A percentile compares a stretch with the other conserved stretches of the same genome.
Conservation (phyloP, 2,329 filamentous ascomycete species). For the Zalaria sp. region DNA sequence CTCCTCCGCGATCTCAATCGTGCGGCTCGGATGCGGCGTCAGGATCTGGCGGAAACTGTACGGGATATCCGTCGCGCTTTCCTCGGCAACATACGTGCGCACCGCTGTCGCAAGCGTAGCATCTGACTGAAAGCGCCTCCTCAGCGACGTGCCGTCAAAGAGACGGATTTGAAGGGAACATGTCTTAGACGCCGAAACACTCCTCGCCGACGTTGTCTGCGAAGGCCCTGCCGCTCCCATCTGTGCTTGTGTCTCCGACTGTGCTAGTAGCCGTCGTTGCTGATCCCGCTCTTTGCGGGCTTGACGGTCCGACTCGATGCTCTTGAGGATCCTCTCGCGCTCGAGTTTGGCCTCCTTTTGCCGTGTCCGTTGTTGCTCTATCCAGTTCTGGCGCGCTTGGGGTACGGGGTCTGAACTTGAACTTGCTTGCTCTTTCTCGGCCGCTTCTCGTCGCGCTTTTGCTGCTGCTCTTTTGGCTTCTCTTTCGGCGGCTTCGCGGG, state of each 20-base stretch:
- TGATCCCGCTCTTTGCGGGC: conserved; percentile 47
- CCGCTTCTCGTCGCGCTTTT: conserved; percentile 24
- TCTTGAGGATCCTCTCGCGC: conserved; percentile 54
- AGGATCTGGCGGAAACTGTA: conserved; percentile 79
- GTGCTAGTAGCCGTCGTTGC: conserved; percentile 28
- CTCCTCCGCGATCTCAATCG: conserved; percentile 65
- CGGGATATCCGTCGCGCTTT: conserved; percentile 31
- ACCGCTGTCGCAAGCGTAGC: conserved; percentile 54
- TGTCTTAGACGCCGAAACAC: background rate
- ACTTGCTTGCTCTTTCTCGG: conserved; percentile 15
- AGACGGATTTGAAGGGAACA: conserved; percentile 57
- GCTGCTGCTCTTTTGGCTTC: conserved; percentile 24
- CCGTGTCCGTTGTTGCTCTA: conserved; percentile 39
- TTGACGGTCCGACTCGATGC: conserved; percentile 63
- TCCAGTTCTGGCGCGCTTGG: conserved; percentile 15
- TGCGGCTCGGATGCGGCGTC: conserved; percentile 60
- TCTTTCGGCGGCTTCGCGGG: conserved; percentile 36
- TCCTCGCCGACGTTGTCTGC: conserved; percentile 1
- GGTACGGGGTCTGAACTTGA: conserved; percentile 7
- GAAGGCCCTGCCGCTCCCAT: conserved; percentile 7
- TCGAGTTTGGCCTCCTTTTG: conserved; percentile 55
- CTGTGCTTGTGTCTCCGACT: conserved; percentile 5
- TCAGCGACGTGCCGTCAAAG: conserved; percentile 70
- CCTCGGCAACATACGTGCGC: conserved; percentile 60
- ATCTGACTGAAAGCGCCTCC: conserved; percentile 48